Evolutionary conservation across 129 eudicot genomes (phyloP).

Genomic region (Flaveria trinervia): DNA sequence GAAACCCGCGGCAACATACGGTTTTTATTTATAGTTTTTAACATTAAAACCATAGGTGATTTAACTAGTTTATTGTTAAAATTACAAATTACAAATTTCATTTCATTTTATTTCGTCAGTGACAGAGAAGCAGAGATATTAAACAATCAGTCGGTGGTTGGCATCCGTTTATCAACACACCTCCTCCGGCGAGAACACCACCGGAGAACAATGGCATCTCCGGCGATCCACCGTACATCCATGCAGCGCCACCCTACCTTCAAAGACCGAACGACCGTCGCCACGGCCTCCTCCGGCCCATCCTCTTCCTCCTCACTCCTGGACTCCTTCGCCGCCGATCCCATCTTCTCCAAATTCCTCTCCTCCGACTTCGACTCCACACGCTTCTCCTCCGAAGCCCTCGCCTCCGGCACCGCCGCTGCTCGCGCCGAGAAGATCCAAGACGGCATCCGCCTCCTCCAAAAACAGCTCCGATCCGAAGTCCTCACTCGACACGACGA

Average conservation of each 20-base stretch:
- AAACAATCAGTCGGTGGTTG: not conserved
- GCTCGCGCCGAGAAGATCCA: constrained; percentile 80
- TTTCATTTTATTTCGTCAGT: too few relatives aligned
- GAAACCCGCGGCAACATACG: too few relatives aligned
- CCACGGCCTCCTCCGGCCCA: constrained; percentile 30
- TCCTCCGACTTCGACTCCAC: constrained; percentile 71
- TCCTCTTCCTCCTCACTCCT: constrained; percentile 43
- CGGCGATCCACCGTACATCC: constrained; percentile 44
- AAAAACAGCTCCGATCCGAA: constrained; percentile 66
- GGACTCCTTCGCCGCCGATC: constrained; percentile 69
- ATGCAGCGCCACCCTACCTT: constrained; percentile 75
- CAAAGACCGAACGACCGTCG: constrained; percentile 47
- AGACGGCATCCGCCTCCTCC: constrained; percentile 72
- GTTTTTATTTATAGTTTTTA: too few relatives aligned
- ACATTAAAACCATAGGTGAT: too few relatives aligned
- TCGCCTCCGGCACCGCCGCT: constrained; percentile 90
- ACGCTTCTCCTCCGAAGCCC: constrained; percentile 85
- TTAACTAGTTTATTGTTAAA: too few relatives aligned
- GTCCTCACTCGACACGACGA: constrained; percentile 70
- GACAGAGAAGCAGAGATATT: too few relatives aligned
- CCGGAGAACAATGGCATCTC: constrained; percentile 45
- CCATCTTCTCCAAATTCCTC: constrained; percentile 76
- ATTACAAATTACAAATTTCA: too few relatives aligned
- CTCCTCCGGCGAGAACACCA: not conserved
- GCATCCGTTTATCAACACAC: not conserved